phyloP scores from a whole-genome alignment of 2,329 filamentous ascomycete genomes.

The Pezicula radicicola region DNA sequence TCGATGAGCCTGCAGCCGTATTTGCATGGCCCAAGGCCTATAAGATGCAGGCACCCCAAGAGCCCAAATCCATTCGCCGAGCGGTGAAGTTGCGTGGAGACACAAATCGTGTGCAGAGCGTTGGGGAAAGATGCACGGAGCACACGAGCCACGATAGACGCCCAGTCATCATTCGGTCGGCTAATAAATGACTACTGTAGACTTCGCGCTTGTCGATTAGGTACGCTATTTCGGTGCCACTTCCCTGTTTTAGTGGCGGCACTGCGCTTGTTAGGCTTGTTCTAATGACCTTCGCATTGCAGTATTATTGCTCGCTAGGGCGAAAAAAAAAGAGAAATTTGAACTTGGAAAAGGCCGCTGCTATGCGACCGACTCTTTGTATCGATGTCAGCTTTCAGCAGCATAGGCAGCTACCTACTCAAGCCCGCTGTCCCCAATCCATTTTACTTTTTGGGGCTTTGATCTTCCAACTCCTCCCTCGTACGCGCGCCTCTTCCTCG shows the following conservation, averaged over 20 bases:
- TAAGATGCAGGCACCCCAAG: constrained; percentile 12
- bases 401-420: not conserved
- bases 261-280: not conserved
- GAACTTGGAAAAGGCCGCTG: too few relatives aligned
- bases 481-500: not conserved
- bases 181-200: constrained; percentile 7
- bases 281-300: too few relatives aligned
- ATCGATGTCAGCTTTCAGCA: constrained; percentile 23
- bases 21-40: constrained; percentile 20
- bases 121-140: not conserved
- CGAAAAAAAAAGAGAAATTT: not conserved
- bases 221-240: constrained; percentile 16
- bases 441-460: not conserved
- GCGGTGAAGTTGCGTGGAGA: constrained; percentile 16
- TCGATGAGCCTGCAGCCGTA: constrained; percentile 10
- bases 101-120: constrained; percentile 12
- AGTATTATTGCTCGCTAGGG: not conserved
- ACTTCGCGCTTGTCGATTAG: constrained; percentile 22
- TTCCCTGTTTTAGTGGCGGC: constrained; percentile 4
- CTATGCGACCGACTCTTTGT: too few relatives aligned
- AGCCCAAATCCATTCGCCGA: constrained; percentile 17
- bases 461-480: not conserved
- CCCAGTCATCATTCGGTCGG: constrained; percentile 23
- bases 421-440: constrained; percentile 11
- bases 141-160: constrained; percentile 14